Evolutionary conservation across 176 grass and related monocot species (phyloP), one percentile per base, ranked within the genome.

Genomic region (Typha latifolia): DNA sequence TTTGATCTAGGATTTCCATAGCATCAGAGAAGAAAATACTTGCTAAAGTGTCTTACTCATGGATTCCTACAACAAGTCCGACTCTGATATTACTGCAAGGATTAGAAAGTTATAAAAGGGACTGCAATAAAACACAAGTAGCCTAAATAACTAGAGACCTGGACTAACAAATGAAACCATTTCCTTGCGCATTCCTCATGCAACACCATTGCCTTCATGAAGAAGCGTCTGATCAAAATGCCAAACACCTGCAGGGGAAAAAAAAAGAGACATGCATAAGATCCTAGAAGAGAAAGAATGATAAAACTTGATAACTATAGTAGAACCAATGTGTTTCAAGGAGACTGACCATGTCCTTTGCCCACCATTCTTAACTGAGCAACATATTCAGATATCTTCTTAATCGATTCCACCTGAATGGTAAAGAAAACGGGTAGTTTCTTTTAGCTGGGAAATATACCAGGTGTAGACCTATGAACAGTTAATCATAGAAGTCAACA

Each of bases 141-240:
- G 37, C 37, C 7, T 43, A 43, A 10, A 43, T 43, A 6, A 43
- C 37, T 59, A 14, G 53, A 11, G 53, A 7, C 16, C 20, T 19
- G 53, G 20, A 59, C 53, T 21, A 59, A 9, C 7, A 21, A 59
- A 22, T 43, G 8, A 59, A 59, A 19, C n/a, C 53, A 59, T 59
- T 59, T 59, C 53, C 53, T 59, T 11, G 2, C 5, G 1, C 53
- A 59, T 10, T 43, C 37, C 37, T 65, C 70, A 63, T 63, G 57
- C 57, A 31, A 20, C 57, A 31, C 4, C 57, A 19, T 59, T 59
- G 16, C 18, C 86, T 14, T 7, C 79, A 49, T 96, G 80, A 6
- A 91, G 92, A 74, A 91, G 88, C 82, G 62, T 81, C 69, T 78
- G 77, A 74, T 96, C 82, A 12, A 91, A 96, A 49, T 96, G 92